Base-by-base conservation (phyloP, 1,284 basidiomycete genomes). In the Microbotryum scabiosae region DNA sequence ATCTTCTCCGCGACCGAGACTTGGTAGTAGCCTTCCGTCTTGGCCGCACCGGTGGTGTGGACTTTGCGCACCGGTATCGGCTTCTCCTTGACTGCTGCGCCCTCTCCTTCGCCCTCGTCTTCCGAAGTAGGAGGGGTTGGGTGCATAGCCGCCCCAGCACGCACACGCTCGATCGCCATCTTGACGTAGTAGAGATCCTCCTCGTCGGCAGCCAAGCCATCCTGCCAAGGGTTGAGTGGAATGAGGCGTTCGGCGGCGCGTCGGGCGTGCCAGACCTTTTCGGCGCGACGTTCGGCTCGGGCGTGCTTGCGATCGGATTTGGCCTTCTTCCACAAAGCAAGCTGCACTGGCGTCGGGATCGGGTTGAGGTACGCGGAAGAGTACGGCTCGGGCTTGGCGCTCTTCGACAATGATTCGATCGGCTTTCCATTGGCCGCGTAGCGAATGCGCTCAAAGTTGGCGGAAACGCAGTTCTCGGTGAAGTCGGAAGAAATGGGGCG, bases 11-110 rank as follows among this genome's bases (percentile, higher is more conserved):
- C 84, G 64, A 91, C 86, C 0, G 89, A 85, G 72, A 98, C 90
- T 78, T 90, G 89, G 81, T 94, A 94, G 75, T 86, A 90, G 1
- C 96, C 94, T 76, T 97, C 89, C 0, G 92, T 91, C 28, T 93
- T 84, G 44, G 90, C 89, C 32, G 87, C 86, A 28, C 90, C 90
- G 0, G 86, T 86, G 57, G 82, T 66, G 71, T 93, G 89, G 52
- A 82, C 82, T 52, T 84, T 84, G 32, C 28, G 66, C 56, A 49
- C 62, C 43, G 56, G 51, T 9, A 43, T 48, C 25, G 28, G 53
- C 8, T 60, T 52, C 30, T 59, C 59, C 18, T 63, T 61, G 5
- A 57, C 57, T 18, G 62, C 62, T 9, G 49, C 51, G 21, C 23
- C 36, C 36, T 41, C 36, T 16, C 36, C 36, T 41, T 41, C 36